phyloP scores from a whole-genome alignment of 345 rosid species.

The Citrus reticulata region DNA sequence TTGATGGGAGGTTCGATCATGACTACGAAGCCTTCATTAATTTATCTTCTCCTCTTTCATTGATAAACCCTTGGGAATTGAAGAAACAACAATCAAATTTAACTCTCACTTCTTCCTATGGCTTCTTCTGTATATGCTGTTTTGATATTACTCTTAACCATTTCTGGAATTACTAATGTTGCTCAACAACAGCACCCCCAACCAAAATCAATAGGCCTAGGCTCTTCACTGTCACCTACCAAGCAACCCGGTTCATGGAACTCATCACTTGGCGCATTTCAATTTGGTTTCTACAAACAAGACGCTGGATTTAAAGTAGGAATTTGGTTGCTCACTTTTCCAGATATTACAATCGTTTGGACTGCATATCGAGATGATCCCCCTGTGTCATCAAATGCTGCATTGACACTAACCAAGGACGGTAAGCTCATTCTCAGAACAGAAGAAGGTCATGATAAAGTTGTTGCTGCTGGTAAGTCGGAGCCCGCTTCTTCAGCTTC shows the following conservation, averaged over 20 bases:
- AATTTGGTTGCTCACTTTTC: slow-evolving; percentile 17
- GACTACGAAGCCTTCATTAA: too few species aligned
- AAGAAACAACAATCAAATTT: neutral
- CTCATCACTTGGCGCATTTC: slow-evolving; percentile 32
- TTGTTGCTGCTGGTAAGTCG: too few species aligned
- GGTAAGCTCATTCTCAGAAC: neutral
- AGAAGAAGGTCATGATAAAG: too few species aligned
- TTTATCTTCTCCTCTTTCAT: too few species aligned
- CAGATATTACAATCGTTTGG: neutral
- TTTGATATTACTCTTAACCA: neutral
- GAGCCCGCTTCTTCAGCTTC: slow-evolving; percentile 19
- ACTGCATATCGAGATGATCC: slow-evolving; percentile 6
- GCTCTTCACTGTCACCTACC: slow-evolving; percentile 20
- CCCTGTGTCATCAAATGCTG: neutral
- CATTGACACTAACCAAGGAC: neutral
- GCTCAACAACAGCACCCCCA: neutral
- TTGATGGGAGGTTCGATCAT: too few species aligned
- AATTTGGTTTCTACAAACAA: slow-evolving; percentile 29
- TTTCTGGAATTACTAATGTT: neutral
- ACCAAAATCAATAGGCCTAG: neutral
- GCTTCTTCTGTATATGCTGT: neutral
- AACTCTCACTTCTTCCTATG: neutral
- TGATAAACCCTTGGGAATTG: neutral
- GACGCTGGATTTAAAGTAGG: slow-evolving; percentile 26
- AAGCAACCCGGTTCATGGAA: slow-evolving; percentile 14